Base-by-base conservation (phyloP, 768 basidiomycete genomes). In the Trametes gibbosa region DNA sequence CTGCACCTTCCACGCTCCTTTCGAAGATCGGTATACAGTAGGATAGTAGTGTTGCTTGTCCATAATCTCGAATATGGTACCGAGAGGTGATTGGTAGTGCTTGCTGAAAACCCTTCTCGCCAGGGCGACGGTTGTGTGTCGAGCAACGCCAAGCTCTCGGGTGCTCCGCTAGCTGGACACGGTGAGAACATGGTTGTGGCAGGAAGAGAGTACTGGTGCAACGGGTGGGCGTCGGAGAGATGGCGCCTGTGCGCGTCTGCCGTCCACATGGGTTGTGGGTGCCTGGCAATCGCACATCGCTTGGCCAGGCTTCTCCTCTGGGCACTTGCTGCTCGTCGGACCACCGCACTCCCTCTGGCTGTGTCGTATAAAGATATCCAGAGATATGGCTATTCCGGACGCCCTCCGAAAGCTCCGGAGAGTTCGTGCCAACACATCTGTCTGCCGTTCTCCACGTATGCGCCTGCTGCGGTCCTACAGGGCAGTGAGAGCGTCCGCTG, bases 221-320 rank as follows among this genome's bases (percentile, higher is more conserved):
- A 35, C 5, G 51, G 56, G 52, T 58, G 56, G 35, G 34, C 42
- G 50, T 58, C 41, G 56, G 42, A 45, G 56, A 51, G 56, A 58
- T 37, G 49, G 19, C 49, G 50, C 34, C 23, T 9, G 42, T 43
- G 56, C 39, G 40, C 47, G 27, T 48, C 39, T 19, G 46, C 25
- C 14, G 29, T 32, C 5, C 29, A 10, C 29, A 32, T 10, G 29
- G n/a, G 29, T 10, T 32, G 29, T 32, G 29, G 29, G 29, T 32
- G 29, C 29, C 29, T 32, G 29, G 29, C 29, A 32, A 32, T 32
- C 29, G 37, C 37, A 14, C 17, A 14, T 39, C 13, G 13, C 37
- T 39, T 39, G 37, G 7, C 13, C 37, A 39, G n/a, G 13, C 37
- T 13, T 17, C 17, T 39, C 34, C 37, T 39, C 37, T 14, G 37